Percentiles rank a stretch among this genome's conserved stretches.
These are phyloP conservation scores for Penicillium arizonense DNA, from an alignment of 495 filamentous ascomycete species.

Conservation along the genomic window DNA sequence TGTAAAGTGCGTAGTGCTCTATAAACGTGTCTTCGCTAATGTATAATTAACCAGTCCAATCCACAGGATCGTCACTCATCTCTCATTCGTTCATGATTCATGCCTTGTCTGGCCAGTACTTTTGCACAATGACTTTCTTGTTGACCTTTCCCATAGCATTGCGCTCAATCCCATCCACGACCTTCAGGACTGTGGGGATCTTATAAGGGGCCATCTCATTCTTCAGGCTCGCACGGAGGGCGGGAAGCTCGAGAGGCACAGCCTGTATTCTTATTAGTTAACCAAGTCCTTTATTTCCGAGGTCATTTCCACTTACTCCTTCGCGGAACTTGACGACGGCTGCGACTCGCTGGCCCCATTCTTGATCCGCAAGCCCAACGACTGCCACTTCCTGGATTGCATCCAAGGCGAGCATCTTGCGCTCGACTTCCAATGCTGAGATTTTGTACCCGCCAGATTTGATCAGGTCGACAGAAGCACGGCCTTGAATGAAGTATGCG, in stretches of 20 bases:
- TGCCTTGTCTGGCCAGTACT: conserved; percentile 41
- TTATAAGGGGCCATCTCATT: conserved; percentile 48
- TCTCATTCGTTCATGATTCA: conserved; percentile 2
- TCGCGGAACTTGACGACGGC: conserved; percentile 42
- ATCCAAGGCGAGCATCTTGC: conserved; percentile 38
- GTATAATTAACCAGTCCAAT: not conserved
- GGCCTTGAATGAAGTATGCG: conserved; percentile 45
- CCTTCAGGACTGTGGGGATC: conserved; percentile 43
- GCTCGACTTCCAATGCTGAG: conserved; percentile 45
- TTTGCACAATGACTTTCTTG: conserved; percentile 43
- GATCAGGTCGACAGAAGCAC: conserved; percentile 46
- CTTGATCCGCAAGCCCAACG: conserved; percentile 41
- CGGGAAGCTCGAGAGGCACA: conserved; percentile 31
- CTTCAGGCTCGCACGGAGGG: conserved; percentile 36
- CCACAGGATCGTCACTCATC: not conserved
- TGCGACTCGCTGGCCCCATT: conserved; percentile 47
- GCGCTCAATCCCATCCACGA: conserved; percentile 45
- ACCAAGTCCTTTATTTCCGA: not conserved
- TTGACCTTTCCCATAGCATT: conserved; percentile 52
- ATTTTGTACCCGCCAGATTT: conserved; percentile 50
- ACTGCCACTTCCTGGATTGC: conserved; percentile 42
- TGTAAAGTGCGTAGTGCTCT: not conserved
- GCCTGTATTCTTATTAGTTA: conserved; percentile 23
- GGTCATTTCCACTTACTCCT: conserved; percentile 27
- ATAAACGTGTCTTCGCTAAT: conserved; percentile 1